Evolutionary conservation across 805 yeast genomes (phyloP), one percentile per base, ranked within the genome.

Genomic region (Debaryomyces tyrocola): DNA sequence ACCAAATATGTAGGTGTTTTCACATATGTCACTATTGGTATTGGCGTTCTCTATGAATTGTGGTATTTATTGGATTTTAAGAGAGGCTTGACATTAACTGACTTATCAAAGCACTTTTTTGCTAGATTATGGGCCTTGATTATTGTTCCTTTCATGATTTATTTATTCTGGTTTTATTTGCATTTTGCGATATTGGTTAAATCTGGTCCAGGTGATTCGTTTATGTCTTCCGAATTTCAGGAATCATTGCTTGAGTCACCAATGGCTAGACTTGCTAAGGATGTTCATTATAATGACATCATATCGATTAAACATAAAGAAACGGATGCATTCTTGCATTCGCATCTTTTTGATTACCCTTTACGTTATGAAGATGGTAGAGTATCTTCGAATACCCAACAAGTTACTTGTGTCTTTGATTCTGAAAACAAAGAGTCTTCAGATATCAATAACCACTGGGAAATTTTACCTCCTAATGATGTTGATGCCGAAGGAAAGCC

Each of bases 1-100:
- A 94, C 97, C 47, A 94, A 94, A 64, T 91, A 94, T 66, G 97
- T 94, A 37, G 99, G 99, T 66, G 86, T 87, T 7, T 86, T 94
- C 74, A 90, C 98, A 0, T 94, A 85, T 65, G 76, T 84, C 41
- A 82, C 96, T 43, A 82, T 94, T 54, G 99, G 99, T 28, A 66
- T 81, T 47, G 96, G 96, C 37, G 97, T 94, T 6, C 58, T 79
- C 5, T 77, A 83, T 60, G 98, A 94, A 60, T 74, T 94, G 58
- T 94, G 99, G 99, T 78, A 80, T 51, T 72, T 91, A 56, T 74
- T 94, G 41, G 96, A 92, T 62, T 69, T 81, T 55, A 76, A 77
- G 51, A 77, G 79, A 29, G 92, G 94, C 1, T 74, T 86, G 49
- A 67, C 87, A 0, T 52, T 85, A 28, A 69, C 69, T 46, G 73